Percentiles rank a stretch among this genome's conserved stretches.
Conservation (phyloP, 352 stramenopile species). For the Aphanomyces euteiches region DNA sequence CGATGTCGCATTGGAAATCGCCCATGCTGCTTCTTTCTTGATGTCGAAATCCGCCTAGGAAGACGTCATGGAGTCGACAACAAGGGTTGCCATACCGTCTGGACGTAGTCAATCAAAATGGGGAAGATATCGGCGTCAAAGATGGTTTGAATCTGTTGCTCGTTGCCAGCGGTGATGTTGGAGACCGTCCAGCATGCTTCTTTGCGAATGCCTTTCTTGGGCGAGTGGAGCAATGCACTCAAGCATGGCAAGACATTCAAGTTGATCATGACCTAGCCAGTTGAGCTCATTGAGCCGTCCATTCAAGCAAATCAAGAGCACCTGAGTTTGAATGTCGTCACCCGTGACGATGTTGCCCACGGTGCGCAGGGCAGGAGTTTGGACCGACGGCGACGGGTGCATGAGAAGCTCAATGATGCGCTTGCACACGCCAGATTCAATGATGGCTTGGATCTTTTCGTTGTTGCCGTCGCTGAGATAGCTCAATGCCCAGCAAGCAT, state of each 20-base stretch:
- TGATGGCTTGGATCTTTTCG: constrained; percentile 98
- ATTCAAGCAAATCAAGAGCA: background rate
- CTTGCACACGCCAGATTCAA: constrained; percentile 95
- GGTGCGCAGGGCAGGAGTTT: constrained; percentile 77
- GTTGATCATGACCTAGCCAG: constrained; percentile 92
- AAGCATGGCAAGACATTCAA: constrained; percentile 96
- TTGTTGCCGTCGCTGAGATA: constrained; percentile 98
- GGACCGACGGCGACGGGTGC: constrained; percentile 74
- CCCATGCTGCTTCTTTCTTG: constrained; percentile 97
- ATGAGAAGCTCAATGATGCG: constrained; percentile 95
- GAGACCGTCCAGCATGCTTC: constrained; percentile 99
- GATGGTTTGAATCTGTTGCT: constrained; percentile 98
- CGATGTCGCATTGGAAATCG: constrained; percentile 98
- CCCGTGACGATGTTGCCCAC: constrained; percentile 99
- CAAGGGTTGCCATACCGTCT: constrained; percentile 40
- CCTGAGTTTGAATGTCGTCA: constrained; percentile 98
- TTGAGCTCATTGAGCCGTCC: background rate
- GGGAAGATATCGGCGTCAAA: constrained; percentile 97
- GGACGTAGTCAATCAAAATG: constrained; percentile 94
- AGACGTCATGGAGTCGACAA: background rate
- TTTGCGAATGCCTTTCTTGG: constrained; percentile 98
- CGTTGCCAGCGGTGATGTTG: constrained; percentile 99
- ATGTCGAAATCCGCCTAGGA: constrained; percentile 96
- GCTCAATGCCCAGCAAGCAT: constrained; percentile 98
- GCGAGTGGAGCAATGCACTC: constrained; percentile 89